Evolutionary conservation across 345 rosid genomes (phyloP).

Genomic region (Sisymbrium altissimum): DNA sequence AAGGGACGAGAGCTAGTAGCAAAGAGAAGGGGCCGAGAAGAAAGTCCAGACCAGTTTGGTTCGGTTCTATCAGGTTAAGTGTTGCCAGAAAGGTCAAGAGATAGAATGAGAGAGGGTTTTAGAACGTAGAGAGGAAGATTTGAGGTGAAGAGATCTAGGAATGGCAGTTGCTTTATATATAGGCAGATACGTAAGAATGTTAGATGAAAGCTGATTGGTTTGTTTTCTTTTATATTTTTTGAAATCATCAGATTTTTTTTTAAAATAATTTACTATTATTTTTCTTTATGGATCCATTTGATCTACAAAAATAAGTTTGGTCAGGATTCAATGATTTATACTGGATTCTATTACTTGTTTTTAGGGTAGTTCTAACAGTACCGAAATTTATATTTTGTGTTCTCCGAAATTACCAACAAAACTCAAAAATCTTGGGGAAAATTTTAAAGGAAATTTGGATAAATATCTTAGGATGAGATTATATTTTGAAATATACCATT

Average conservation of each 20-base stretch:
- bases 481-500: too few relatives aligned
- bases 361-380: background rate
- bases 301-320: too few relatives aligned
- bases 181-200: constrained; percentile 21
- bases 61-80: too few relatives aligned
- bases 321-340: background rate
- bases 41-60: too few relatives aligned
- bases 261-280: background rate
- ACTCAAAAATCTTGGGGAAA: background rate
- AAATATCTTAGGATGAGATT: too few relatives aligned
- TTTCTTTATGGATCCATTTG: background rate
- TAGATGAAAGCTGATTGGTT: constrained; percentile 15
- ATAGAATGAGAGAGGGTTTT: background rate
- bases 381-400: background rate
- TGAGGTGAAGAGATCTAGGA: constrained; percentile 6
- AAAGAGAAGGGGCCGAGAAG: too few relatives aligned
- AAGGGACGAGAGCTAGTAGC: too few relatives aligned
- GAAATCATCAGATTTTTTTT: background rate
- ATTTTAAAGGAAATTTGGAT: too few relatives aligned
- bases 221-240: background rate
- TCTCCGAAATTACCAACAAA: background rate
- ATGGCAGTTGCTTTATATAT: constrained; percentile 12
- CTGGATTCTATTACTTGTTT: background rate
- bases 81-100: too few relatives aligned
- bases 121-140: constrained; percentile 1